phyloP scores from a whole-genome alignment of 148 eudicot species.

The Arbutus unedo region DNA sequence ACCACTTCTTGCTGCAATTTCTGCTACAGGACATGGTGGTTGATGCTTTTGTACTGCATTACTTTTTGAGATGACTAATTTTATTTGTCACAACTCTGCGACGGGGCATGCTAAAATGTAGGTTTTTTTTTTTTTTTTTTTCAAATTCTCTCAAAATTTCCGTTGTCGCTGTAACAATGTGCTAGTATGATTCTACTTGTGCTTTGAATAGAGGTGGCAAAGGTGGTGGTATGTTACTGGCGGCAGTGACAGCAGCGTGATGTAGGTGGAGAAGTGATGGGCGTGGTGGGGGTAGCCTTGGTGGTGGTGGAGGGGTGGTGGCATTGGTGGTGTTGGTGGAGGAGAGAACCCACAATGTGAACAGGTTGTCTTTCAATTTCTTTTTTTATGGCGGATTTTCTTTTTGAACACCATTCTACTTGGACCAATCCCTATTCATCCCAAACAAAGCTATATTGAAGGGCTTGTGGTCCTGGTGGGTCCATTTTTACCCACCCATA shows the following conservation, averaged over 20 bases:
- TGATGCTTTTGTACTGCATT: neutral
- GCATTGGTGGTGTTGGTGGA: no score
- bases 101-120: neutral
- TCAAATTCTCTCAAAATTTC: neutral
- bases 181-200: neutral
- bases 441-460: neutral
- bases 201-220: neutral
- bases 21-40: neutral
- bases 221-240: neutral
- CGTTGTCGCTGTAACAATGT: neutral
- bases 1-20: neutral
- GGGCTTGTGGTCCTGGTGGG: neutral
- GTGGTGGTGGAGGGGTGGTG: no score
- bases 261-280: neutral
- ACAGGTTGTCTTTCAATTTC: neutral
- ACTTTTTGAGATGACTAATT: neutral
- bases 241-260: no score
- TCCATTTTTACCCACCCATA: neutral
- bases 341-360: neutral
- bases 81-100: neutral
- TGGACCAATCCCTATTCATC: neutral
- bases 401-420: neutral
- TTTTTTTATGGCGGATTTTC: neutral
- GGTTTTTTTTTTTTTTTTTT: neutral
- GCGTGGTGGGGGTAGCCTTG: neutral